These are phyloP conservation scores for Tetrapyrgos nigripes DNA, from an alignment of 1,284 basidiomycete species.

Conservation along the genomic window DNA sequence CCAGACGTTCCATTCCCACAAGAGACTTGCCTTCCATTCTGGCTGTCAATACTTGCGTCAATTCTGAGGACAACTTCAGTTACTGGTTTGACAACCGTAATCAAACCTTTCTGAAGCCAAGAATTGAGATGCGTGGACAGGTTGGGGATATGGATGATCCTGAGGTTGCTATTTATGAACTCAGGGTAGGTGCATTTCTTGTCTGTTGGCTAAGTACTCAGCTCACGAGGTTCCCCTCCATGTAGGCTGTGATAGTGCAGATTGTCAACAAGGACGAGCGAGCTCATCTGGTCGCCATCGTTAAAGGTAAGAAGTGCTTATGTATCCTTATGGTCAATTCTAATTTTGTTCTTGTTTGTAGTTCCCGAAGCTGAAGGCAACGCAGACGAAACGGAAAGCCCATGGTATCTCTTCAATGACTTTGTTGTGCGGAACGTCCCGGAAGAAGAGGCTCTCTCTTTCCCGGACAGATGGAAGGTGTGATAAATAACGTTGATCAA, in stretches of 20 bases:
- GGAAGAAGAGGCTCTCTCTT: constrained; percentile 88
- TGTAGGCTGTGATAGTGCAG: constrained; percentile 83
- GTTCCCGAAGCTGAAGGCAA: constrained; percentile 70
- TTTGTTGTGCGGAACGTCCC: constrained; percentile 89
- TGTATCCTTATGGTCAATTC: neutral
- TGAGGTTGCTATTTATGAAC: constrained; percentile 67
- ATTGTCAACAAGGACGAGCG: constrained; percentile 79
- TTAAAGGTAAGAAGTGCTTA: constrained; percentile 80
- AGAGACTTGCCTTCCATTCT: constrained; percentile 86
- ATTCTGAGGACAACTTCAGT: constrained; percentile 77
- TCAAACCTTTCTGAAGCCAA: constrained; percentile 61
- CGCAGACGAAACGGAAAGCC: constrained; percentile 46
- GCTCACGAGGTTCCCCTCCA: neutral
- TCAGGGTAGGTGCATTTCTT: constrained; percentile 61
- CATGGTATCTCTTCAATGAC: constrained; percentile 98
- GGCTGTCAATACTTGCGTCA: constrained; percentile 86
- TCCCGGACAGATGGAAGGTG: constrained; percentile 93
- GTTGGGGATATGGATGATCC: constrained; percentile 64
- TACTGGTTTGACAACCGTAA: constrained; percentile 78
- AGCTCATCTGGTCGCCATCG: constrained; percentile 90
- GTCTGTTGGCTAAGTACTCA: neutral
- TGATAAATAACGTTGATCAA: no score
- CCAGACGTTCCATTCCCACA: constrained; percentile 72
- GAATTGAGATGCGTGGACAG: constrained; percentile 61
- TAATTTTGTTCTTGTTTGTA: constrained; percentile 27